Percentiles rank a stretch among this genome's conserved stretches.
Conservation (phyloP, 2,329 filamentous ascomycete genomes). For the Trichothecium sympodiale region DNA sequence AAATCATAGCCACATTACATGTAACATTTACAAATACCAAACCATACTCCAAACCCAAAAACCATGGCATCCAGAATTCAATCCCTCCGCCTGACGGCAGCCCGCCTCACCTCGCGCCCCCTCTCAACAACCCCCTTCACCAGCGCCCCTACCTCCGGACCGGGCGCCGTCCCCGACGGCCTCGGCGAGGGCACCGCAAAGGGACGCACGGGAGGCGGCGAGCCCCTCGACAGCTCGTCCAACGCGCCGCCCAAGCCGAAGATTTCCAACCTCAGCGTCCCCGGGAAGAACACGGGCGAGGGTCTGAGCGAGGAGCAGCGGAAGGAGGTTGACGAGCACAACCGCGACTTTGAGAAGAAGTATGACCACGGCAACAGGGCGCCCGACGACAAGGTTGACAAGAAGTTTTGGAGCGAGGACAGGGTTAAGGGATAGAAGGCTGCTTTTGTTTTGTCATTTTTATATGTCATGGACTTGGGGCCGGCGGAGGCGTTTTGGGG, state of each 20-base stretch:
- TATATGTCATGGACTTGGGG: too few species aligned
- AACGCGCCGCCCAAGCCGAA: constrained; percentile 35
- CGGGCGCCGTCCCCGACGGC: constrained; percentile 11
- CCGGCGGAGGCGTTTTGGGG: too few species aligned
- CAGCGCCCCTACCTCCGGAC: neutral
- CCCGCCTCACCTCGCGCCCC: constrained; percentile 9
- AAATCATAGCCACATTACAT: too few species aligned
- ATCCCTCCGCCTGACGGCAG: too few species aligned
- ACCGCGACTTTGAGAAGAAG: constrained; percentile 42
- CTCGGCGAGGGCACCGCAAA: constrained; percentile 18
- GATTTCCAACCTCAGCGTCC: constrained; percentile 35
- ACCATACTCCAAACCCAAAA: too few species aligned
- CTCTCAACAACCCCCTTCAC: constrained; percentile 9
- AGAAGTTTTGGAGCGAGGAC: constrained; percentile 36
- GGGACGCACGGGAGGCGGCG: constrained; percentile 27
- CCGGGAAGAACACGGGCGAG: constrained; percentile 16
- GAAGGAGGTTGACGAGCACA: constrained; percentile 47
- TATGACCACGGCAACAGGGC: constrained; percentile 34
- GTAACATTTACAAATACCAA: too few species aligned
- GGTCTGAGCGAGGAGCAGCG: constrained; percentile 38
- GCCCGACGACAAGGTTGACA: constrained; percentile 39
- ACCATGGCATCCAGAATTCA: too few species aligned
- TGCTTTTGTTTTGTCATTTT: too few species aligned
- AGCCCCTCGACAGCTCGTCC: constrained; percentile 19
- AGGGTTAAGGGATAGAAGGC: neutral